Base-by-base conservation (phyloP, 306 rosid species). In the Medicago ruthenica region DNA sequence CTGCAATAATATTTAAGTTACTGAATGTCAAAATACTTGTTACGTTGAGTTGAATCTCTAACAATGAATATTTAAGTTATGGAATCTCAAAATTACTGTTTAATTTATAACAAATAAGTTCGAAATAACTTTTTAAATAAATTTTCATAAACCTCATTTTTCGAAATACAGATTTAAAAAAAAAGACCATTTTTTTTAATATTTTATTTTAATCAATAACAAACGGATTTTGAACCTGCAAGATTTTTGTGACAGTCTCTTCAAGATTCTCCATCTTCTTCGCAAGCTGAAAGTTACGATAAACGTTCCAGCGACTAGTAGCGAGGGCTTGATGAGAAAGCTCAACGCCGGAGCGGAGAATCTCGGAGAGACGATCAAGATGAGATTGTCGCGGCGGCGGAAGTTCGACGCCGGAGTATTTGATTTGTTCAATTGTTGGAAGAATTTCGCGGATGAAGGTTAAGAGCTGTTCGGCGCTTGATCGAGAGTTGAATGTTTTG, bases 341-440 rank as follows among this genome's bases (percentile, higher is more conserved):
- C 74, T 95, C 98, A 4, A 75, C 80, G 24, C 97, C 98, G 0
- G 83, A 74, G 0, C 67, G 81, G 21, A 95, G 92, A 40, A 74
- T 74, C 84, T 87, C 89, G 7, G 96, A 92, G 76, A 92, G 18
- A 9, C 88, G 88, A 20, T 95, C 85, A 12, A 95, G 87, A 77
- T 90, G 96, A 5, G 6, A 80, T 64, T 92, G 97, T 2, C 97
- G 89, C 15, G 24, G 3, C 6, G 79, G 72, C 1, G 93, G 70
- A 5, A 95, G 83, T 66, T 95, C 98, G 0, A 90, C 96, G 65
- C 98, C 98, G 3, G 93, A 84, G 87, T 80, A 83, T 24, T 90
- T 95, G 77, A 95, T 87, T 39, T 90, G 93, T n/a, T 86, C 79
- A 21, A 95, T 86, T 2, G 76, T 83, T 0, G 97, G 97, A 1